Evolutionary conservation across 257 asterid genomes (phyloP).

Genomic region (Gentiana macrophylla): DNA sequence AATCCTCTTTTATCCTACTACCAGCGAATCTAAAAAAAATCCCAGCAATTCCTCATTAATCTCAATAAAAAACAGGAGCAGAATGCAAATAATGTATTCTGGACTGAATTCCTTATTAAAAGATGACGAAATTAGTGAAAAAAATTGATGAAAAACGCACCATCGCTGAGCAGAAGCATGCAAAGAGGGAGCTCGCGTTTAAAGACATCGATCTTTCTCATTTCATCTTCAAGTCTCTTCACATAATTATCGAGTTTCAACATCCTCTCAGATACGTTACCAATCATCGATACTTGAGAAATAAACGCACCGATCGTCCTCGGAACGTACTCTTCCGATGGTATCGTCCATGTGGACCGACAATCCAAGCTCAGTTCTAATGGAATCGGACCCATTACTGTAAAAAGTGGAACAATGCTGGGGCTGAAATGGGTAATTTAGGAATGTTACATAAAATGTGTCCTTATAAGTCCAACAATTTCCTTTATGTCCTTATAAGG

Average conservation of each 20-base stretch:
- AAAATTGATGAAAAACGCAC: conserved; percentile 20
- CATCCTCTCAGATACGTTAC: conserved; percentile 32
- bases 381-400: conserved; percentile 44
- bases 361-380: conserved; percentile 52
- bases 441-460: no score
- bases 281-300: conserved; percentile 28
- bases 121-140: neutral
- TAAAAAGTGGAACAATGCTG: no score
- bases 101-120: no score
- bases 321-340: conserved; percentile 13
- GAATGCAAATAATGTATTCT: no score
- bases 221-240: conserved; percentile 49
- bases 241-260: conserved; percentile 39
- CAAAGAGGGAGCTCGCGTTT: conserved; percentile 77
- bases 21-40: no score
- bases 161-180: conserved; percentile 56
- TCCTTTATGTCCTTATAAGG: no score
- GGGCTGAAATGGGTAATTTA: no score
- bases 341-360: conserved; percentile 6
- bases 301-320: conserved; percentile 30
- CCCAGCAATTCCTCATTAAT: no score
- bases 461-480: no score
- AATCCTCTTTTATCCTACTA: neutral
- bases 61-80: no score
- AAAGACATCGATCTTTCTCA: conserved; percentile 79